Evolutionary conservation across 108 stramenopile genomes (phyloP), one percentile per base, ranked within the genome.

Genomic region (Pinguiococcus pyrenoidosus): DNA sequence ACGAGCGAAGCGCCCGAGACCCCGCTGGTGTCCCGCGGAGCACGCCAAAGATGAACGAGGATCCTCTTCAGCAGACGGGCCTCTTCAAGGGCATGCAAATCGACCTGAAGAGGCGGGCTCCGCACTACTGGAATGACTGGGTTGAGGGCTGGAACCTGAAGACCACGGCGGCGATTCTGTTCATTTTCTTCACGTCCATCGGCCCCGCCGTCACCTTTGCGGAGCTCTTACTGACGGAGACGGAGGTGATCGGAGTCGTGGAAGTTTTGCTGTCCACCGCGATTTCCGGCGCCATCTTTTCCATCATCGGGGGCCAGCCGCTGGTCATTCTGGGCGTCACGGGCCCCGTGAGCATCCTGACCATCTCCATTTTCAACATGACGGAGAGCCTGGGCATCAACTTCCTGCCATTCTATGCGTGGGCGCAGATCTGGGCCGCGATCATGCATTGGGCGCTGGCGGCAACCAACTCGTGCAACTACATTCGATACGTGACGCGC

Each of bases 311-410:
- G 22, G 79, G 79, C 4, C 79, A 80, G 54, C 73, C 79, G 9
- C 46, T 80, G 36, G 71, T 73, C 13, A 55, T 80, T 14, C 30
- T 77, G 50, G 79, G 79, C 23, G 64, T 74, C 24, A 80, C 79
- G 2, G 78, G 78, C 7, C 73, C 74, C 17, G 71, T 75, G 23
- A 59, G 72, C 0, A 62, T 79, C 18, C 52, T 79, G 51, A 32
- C 69, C 37, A 64, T 61, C 40, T 68, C 62, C 9, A 67, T 68
- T 0, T 78, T 69, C 66, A 14, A 45, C 32, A 35, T 78, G 16
- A 41, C 73, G 8, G 61, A 64, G 22, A 18, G 36, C 27, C 68
- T 68, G 38, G 58, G 69, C 48, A 62, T 67, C 24, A 65, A 71
- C 12, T 81, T 76, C 45, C 67, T 74, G 37, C 32, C 68, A 1